phyloP scores from a whole-genome alignment of 1,284 basidiomycete genomes.

The Microbotryum lychnidis-dioicae region DNA sequence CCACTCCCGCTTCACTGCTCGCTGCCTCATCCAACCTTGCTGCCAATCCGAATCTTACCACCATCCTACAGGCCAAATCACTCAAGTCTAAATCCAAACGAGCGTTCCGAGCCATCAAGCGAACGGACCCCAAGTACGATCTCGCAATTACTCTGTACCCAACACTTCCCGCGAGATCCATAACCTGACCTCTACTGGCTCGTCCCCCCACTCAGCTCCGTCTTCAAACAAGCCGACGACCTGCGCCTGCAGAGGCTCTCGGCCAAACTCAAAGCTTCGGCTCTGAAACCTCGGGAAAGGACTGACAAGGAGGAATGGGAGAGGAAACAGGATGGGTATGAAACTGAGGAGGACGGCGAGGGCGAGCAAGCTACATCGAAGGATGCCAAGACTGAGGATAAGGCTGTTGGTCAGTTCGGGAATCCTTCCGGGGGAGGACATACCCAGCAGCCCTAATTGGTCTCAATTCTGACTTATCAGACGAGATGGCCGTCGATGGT shows the following conservation, averaged over 20 bases:
- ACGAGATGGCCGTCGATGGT: background rate
- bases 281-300: slow-evolving; percentile 42
- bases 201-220: slow-evolving; percentile 8
- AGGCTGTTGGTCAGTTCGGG: slow-evolving; percentile 29
- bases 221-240: slow-evolving; percentile 62
- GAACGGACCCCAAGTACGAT: slow-evolving; percentile 56
- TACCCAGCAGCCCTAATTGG: background rate
- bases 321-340: slow-evolving; percentile 34
- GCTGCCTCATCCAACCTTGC: background rate
- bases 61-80: slow-evolving; percentile 68
- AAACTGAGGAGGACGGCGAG: slow-evolving; percentile 44
- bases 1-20: background rate
- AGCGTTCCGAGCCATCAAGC: slow-evolving; percentile 72
- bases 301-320: slow-evolving; percentile 39
- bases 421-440: background rate
- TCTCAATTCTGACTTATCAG: background rate
- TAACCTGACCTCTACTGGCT: background rate
- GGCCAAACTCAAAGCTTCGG: slow-evolving; percentile 50
- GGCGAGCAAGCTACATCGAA: slow-evolving; percentile 23
- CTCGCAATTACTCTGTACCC: slow-evolving; percentile 45
- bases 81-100: slow-evolving; percentile 83
- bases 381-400: slow-evolving; percentile 31
- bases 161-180: background rate
- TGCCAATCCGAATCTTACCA: background rate
- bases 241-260: slow-evolving; percentile 71